These are phyloP conservation scores for Psidium guajava DNA, from an alignment of 345 rosid species.

Conservation along the genomic window DNA sequence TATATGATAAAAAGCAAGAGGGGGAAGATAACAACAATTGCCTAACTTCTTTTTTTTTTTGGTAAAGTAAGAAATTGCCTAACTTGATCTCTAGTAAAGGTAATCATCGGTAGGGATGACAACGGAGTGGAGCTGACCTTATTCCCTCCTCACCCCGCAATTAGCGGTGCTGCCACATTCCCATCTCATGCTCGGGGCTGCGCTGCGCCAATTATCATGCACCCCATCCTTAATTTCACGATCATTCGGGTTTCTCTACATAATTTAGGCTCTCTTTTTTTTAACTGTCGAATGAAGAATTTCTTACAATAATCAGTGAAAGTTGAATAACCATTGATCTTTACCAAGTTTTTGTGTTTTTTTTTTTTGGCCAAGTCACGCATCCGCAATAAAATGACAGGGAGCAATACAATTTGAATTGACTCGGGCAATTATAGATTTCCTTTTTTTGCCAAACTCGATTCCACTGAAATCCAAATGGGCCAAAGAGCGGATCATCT, in stretches of 20 bases:
- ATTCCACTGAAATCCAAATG: not conserved
- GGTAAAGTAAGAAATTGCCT: too few species aligned
- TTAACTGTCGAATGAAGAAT: not conserved
- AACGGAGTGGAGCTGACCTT: not conserved
- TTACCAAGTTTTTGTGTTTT: too few species aligned
- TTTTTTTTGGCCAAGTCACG: too few species aligned
- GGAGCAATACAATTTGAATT: not conserved
- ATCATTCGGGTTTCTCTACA: not conserved
- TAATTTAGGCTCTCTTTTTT: fast-evolving
- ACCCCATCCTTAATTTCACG: too few species aligned
- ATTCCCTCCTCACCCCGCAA: too few species aligned
- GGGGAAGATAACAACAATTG: not conserved
- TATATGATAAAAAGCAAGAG: not conserved
- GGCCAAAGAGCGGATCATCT: not conserved
- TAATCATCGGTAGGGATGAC: not conserved
- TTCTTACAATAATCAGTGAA: not conserved
- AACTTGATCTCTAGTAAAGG: not conserved
- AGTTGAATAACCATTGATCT: not conserved
- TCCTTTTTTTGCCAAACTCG: not conserved
- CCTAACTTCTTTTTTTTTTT: too few species aligned
- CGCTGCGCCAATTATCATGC: too few species aligned
- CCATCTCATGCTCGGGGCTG: too few species aligned
- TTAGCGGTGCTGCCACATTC: too few species aligned
- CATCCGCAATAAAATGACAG: not conserved
- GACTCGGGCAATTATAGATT: not conserved